These are phyloP conservation scores for Kodamaea arcana DNA, from an alignment of 1,139 yeast genomes.

Conservation along the genomic window DNA sequence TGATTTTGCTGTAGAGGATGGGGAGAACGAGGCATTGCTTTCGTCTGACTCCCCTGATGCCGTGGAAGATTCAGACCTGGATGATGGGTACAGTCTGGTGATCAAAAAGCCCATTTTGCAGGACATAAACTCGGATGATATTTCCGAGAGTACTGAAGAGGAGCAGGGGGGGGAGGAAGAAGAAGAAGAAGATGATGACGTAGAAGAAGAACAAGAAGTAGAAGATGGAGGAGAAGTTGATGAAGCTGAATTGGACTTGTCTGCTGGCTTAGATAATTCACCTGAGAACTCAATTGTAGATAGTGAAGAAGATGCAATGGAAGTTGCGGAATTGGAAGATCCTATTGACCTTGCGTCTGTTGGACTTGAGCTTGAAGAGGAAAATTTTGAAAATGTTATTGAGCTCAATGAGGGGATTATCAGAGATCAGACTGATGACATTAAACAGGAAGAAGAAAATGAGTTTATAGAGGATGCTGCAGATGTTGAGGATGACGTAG, in stretches of 20 bases:
- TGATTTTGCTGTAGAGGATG: constrained; percentile 2
- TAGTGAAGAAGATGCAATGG: constrained; percentile 1
- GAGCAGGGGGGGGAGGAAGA: not conserved
- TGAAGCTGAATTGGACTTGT: not conserved
- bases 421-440: too few species aligned
- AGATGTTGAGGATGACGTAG: constrained; percentile 2
- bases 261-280: constrained; percentile 4
- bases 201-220: constrained; percentile 11
- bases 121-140: not conserved
- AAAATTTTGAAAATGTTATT: not conserved
- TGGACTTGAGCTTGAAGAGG: constrained; percentile 2
- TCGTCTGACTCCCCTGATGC: not conserved
- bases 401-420: too few species aligned
- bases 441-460: not conserved
- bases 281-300: constrained; percentile 13
- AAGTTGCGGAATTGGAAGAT: constrained; percentile 4
- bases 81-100: not conserved
- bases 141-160: not conserved
- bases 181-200: not conserved
- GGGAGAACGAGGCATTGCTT: constrained; percentile 6
- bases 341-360: too few species aligned
- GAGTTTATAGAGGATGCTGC: not conserved
- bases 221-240: constrained; percentile 3
- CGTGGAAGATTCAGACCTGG: not conserved
- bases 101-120: constrained; percentile 2